Base-by-base conservation (phyloP, 768 basidiomycete species). In the Lactarius indigo region DNA sequence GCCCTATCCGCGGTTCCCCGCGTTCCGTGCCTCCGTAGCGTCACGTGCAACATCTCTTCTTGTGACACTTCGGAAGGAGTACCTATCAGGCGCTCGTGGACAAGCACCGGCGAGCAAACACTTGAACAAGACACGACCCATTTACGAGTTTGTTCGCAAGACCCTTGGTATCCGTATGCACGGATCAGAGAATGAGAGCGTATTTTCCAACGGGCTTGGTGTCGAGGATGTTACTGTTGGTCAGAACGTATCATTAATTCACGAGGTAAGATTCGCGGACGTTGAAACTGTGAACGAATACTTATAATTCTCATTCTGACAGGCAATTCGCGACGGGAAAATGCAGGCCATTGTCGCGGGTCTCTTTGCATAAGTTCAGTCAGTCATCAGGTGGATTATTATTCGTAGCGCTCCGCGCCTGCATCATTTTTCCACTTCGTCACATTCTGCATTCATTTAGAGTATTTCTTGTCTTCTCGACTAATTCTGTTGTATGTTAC, bases 141-240 rank as follows among this genome's bases (percentile, higher is more conserved):
- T 94, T 28, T 96, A 96, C 75, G 87, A 90, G 74, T 95, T 87
- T 68, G 84, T 96, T 6, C 82, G 93, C 39, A 66, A 84, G 26
- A 83, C 81, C 9, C 78, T 94, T 33, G 90, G 90, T n/a, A 84
- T 94, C 67, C 79, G 79, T 70, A 94, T 92, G 90, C 86, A 92
- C 69, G 92, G 92, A 18, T 79, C 82, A 9, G 90, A 91, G 71
- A 94, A 94, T 73, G 79, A 86, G 67, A 78, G 79, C 50, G 76
- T 78, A 9, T 89, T 86, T 70, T 83, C 78, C 68, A 83, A 83
- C 61, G 89, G 91, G 9, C 81, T 88, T 33, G 87, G 86, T 13
- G 81, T 85, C 13, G 87, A 88, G 59, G 88, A 91, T 56, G 81
- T 79, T 42, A 89, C 88, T 12, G 75, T 88, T 56, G 93, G 93